These are phyloP conservation scores for Cornus florida DNA, from an alignment of 148 eudicot genomes.

Conservation along the genomic window DNA sequence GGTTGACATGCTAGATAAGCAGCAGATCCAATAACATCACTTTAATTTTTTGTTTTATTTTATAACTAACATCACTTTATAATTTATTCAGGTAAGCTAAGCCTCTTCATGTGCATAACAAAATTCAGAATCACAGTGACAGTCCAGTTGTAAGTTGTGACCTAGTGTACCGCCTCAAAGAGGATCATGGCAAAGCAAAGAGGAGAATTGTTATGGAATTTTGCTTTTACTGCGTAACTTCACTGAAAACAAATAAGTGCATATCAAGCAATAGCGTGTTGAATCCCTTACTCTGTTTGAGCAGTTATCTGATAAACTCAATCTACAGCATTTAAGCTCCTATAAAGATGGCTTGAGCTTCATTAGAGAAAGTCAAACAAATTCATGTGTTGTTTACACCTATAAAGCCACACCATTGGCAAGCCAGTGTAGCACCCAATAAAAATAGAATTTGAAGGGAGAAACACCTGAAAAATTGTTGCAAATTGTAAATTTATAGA, in stretches of 20 bases:
- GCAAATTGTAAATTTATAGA: background rate
- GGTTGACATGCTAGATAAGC: background rate
- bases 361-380: background rate
- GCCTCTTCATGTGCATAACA: background rate
- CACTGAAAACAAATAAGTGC: background rate
- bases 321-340: background rate
- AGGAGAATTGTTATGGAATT: background rate
- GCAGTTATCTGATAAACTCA: background rate
- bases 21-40: background rate
- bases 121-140: background rate
- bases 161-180: background rate
- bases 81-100: background rate
- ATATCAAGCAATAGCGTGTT: background rate
- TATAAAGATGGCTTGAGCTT: background rate
- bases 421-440: background rate
- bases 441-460: background rate
- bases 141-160: background rate
- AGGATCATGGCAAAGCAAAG: constrained; percentile 2
- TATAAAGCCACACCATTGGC: background rate
- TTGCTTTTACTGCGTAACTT: background rate
- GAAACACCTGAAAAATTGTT: background rate
- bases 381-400: background rate
- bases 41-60: background rate
- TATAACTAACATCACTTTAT: background rate
- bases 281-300: background rate